phyloP scores from a whole-genome alignment of 2,329 filamentous ascomycete genomes.

The Colletotrichum lini region DNA sequence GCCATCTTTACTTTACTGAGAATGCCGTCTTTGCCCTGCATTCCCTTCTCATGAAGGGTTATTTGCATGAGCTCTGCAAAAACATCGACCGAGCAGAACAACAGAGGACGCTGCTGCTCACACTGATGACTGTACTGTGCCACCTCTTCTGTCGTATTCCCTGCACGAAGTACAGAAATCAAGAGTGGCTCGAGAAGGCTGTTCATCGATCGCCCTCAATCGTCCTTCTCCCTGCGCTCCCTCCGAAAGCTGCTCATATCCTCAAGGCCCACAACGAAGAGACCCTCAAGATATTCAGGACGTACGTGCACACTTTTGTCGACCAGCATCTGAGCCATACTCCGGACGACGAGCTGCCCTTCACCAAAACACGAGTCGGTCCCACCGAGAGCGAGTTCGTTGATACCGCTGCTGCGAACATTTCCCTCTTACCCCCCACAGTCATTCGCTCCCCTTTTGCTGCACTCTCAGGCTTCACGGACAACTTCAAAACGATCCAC shows the following conservation, averaged over 20 bases:
- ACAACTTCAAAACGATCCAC: conserved; percentile 74
- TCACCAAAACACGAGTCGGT: conserved; percentile 58
- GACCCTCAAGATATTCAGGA: conserved; percentile 75
- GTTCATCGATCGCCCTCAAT: conserved; percentile 73
- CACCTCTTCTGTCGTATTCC: conserved; percentile 78
- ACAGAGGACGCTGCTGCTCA: conserved; percentile 65
- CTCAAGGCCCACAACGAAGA: conserved; percentile 75
- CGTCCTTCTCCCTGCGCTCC: conserved; percentile 25
- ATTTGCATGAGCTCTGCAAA: conserved; percentile 74
- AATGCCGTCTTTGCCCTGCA: conserved; percentile 85
- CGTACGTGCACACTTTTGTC: conserved; percentile 79
- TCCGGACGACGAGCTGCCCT: conserved; percentile 70
- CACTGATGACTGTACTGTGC: conserved; percentile 77
- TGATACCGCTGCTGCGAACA: not conserved
- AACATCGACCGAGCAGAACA: conserved; percentile 62
- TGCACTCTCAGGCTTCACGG: conserved; percentile 77
- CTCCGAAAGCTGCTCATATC: conserved; percentile 53
- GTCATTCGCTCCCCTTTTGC: conserved; percentile 77
- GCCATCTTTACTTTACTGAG: conserved; percentile 83
- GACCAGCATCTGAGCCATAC: conserved; percentile 70
- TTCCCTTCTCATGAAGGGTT: conserved; percentile 78
- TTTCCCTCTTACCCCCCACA: conserved; percentile 53
- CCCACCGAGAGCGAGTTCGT: not conserved
- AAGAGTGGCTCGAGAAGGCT: conserved; percentile 60
- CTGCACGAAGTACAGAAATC: conserved; percentile 58